These are phyloP conservation scores for Trichoderma erinaceum DNA, from an alignment of 495 filamentous ascomycete species.

Conservation along the genomic window DNA sequence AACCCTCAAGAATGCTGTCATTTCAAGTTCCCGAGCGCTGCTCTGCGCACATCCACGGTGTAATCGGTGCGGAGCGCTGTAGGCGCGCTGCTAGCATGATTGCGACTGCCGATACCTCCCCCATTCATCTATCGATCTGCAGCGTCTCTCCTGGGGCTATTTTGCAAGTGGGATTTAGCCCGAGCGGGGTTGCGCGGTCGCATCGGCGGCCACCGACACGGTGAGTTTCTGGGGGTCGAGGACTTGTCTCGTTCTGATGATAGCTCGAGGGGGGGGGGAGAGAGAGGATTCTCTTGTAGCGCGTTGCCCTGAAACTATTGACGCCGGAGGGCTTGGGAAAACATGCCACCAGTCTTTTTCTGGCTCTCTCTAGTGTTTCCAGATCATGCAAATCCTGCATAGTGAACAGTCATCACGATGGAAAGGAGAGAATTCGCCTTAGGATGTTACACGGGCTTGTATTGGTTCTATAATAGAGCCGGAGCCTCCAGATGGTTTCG, in stretches of 20 bases:
- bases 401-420: not conserved
- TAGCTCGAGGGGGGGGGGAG: not conserved
- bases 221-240: not conserved
- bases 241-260: not conserved
- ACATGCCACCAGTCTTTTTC: not conserved
- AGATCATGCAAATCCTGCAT: not conserved
- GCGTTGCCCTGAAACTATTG: not conserved
- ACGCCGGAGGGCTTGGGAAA: not conserved
- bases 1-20: too few relatives aligned
- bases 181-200: constrained; percentile 10
- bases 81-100: not conserved
- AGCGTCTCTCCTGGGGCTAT: not conserved
- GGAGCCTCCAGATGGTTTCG: not conserved
- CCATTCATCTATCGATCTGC: constrained; percentile 4
- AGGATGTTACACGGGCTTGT: not conserved
- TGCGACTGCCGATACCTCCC: constrained; percentile 4
- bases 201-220: constrained; percentile 6
- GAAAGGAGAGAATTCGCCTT: not conserved
- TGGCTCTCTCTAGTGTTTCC: not conserved
- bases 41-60: too few relatives aligned
- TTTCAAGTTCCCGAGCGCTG: too few relatives aligned
- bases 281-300: not conserved
- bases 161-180: not conserved
- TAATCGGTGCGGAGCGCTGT: too few relatives aligned
- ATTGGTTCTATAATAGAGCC: constrained; percentile 6